Conservation (phyloP, 2,329 filamentous ascomycete species). For the Cadophora sp. region DNA sequence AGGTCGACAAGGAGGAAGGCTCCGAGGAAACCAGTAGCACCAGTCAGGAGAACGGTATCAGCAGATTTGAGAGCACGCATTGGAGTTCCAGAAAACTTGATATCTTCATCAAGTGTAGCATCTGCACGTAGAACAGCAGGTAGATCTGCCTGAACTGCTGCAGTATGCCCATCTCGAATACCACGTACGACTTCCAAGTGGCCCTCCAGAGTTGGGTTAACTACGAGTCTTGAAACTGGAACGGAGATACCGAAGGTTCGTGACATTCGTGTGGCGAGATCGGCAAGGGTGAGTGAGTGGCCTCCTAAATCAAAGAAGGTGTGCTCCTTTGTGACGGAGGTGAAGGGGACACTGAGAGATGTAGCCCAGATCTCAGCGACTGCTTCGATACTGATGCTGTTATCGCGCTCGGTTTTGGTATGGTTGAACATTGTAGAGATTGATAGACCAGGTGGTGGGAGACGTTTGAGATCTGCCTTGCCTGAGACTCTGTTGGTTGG, state of each 20-base stretch:
- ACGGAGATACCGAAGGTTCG: slow-evolving; percentile 76
- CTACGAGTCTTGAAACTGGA: slow-evolving; percentile 73
- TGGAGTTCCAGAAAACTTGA: slow-evolving; percentile 60
- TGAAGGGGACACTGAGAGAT: slow-evolving; percentile 68
- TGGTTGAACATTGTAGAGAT: slow-evolving; percentile 48
- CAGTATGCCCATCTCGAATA: slow-evolving; percentile 74
- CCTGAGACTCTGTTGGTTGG: slow-evolving; percentile 82
- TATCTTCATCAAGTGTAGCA: slow-evolving; percentile 71
- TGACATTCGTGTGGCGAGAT: slow-evolving; percentile 74
- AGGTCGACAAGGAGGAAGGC: slow-evolving; percentile 79
- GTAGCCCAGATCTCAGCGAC: slow-evolving; percentile 77
- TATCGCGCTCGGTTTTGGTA: slow-evolving; percentile 59
- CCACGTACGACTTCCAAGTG: slow-evolving; percentile 75
- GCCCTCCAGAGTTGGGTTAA: slow-evolving; percentile 73
- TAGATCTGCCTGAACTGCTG: slow-evolving; percentile 77
- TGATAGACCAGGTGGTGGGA: slow-evolving; percentile 68
- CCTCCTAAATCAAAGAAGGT: slow-evolving; percentile 85
- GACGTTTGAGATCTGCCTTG: slow-evolving; percentile 75
- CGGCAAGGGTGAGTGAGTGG: slow-evolving; percentile 79
- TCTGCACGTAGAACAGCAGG: slow-evolving; percentile 73
- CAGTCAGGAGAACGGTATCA: slow-evolving; percentile 78
- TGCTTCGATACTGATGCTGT: slow-evolving; percentile 69
- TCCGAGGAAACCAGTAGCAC: slow-evolving; percentile 88
- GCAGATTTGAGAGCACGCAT: slow-evolving; percentile 37
- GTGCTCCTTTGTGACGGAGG: slow-evolving; percentile 69